A percentile compares a stretch with the other conserved stretches of the same genome.
Evolutionary conservation across 176 grass and related monocot species (phyloP).

Genomic region (Zoysia pacifica): DNA sequence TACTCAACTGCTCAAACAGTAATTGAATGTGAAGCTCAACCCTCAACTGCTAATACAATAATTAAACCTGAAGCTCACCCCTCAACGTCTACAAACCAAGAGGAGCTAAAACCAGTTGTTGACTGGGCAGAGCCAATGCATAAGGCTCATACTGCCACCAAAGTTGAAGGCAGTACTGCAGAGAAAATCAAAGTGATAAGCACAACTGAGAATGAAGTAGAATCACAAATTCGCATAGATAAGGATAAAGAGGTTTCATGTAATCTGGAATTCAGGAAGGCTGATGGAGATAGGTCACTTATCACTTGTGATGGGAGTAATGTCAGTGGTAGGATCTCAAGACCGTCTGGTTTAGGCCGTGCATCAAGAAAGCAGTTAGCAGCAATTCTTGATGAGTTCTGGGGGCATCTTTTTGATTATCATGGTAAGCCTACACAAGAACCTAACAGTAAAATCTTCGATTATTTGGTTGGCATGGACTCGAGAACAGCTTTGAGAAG

Average conservation of each 20-base stretch:
- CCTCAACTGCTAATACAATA: constrained; percentile 14
- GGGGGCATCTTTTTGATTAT: constrained; percentile 73
- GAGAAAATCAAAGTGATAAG: constrained; percentile 16
- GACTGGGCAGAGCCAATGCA: constrained; percentile 24
- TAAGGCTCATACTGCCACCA: constrained; percentile 13
- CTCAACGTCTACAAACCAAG: not conserved
- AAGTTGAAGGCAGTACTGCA: constrained; percentile 23
- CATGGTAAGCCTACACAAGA: constrained; percentile 61
- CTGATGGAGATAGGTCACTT: constrained; percentile 15
- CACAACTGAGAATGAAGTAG: constrained; percentile 23
- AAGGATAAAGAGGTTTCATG: constrained; percentile 42
- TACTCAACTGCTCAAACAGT: constrained; percentile 17
- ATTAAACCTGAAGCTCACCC: constrained; percentile 23
- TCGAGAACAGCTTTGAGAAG: constrained; percentile 39
- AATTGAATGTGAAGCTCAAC: constrained; percentile 13
- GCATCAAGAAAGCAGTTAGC: constrained; percentile 64
- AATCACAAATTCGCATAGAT: constrained; percentile 30
- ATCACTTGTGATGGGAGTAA: constrained; percentile 30
- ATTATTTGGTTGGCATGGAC: constrained; percentile 55
- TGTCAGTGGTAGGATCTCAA: constrained; percentile 42
- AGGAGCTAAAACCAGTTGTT: constrained; percentile 45
- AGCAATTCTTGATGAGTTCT: constrained; percentile 71
- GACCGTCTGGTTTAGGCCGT: constrained; percentile 66
- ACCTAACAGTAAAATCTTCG: constrained; percentile 34
- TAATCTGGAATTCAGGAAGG: constrained; percentile 34